These are phyloP conservation scores for Thielaviopsis euricoi DNA, from an alignment of 2,329 filamentous ascomycete species.

Conservation along the genomic window DNA sequence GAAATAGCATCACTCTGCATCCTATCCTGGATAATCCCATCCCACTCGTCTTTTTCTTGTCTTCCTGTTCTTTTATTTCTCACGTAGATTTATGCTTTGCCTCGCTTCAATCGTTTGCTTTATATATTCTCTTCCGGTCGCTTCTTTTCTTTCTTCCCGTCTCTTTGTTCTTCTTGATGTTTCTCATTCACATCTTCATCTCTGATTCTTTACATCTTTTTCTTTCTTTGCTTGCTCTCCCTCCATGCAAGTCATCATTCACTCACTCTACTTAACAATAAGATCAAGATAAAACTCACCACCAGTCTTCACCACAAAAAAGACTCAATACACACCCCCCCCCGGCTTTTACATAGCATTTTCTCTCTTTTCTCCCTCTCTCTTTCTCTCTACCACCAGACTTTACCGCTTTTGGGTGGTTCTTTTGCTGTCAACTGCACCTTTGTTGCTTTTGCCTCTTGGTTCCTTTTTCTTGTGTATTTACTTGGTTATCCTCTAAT, in stretches of 20 bases:
- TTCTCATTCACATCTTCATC: not conserved
- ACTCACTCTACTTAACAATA: no score
- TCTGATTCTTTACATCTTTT: not conserved
- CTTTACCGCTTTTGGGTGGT: slow-evolving; percentile 1
- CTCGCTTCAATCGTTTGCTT: not conserved
- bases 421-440: not conserved
- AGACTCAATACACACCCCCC: not conserved
- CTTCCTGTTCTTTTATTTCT: not conserved
- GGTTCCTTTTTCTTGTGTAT: not conserved
- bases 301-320: not conserved
- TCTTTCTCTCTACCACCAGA: not conserved
- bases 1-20: no score
- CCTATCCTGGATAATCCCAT: no score
- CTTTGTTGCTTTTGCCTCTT: no score
- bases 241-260: no score
- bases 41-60: not conserved
- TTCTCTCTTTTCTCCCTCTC: not conserved
- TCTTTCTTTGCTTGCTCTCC: not conserved
- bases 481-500: not conserved
- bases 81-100: not conserved
- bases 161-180: not conserved
- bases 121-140: not conserved
- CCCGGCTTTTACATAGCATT: not conserved
- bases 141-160: not conserved
- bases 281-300: no score